A percentile compares a stretch with the other conserved stretches of the same genome.
Conservation (phyloP, 192 early-diverging fungal genomes). For the Rhizophagus prolifer region DNA sequence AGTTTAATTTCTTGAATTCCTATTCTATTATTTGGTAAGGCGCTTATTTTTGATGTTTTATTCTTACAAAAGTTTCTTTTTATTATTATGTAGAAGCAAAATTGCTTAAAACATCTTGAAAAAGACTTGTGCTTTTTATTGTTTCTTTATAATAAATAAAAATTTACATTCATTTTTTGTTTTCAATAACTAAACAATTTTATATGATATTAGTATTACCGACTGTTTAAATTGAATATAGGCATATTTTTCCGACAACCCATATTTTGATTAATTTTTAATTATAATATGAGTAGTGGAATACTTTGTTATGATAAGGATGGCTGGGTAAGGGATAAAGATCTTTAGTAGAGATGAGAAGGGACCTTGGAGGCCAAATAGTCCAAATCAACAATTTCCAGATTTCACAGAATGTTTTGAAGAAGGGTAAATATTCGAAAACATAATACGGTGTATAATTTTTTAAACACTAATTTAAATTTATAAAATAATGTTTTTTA, state of each 20-base stretch:
- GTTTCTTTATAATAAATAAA: too few relatives aligned
- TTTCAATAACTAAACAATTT: too few relatives aligned
- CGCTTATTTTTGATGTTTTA: too few relatives aligned
- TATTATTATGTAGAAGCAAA: too few relatives aligned
- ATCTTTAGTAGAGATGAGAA: conserved; percentile 12
- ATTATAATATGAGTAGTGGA: neutral
- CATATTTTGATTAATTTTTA: neutral
- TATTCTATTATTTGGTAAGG: too few relatives aligned
- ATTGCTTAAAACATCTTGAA: too few relatives aligned
- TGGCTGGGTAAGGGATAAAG: conserved; percentile 40
- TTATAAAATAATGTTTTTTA: neutral
- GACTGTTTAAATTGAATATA: neutral
- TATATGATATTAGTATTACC: too few relatives aligned
- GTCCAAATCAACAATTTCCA: neutral
- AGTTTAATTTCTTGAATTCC: too few relatives aligned
- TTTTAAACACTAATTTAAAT: neutral
- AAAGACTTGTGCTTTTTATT: too few relatives aligned
- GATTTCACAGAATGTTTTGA: conserved; percentile 37
- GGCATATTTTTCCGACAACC: neutral
- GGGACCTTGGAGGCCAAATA: conserved; percentile 29
- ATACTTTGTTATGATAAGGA: conserved; percentile 40
- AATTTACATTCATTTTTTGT: too few relatives aligned
- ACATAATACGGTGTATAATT: neutral
- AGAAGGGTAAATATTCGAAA: conserved; percentile 29
- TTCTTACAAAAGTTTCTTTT: too few relatives aligned